Evolutionary conservation across 331 rosid species (phyloP), one percentile per base, ranked within the genome.

Genomic region (Quercus phellos): DNA sequence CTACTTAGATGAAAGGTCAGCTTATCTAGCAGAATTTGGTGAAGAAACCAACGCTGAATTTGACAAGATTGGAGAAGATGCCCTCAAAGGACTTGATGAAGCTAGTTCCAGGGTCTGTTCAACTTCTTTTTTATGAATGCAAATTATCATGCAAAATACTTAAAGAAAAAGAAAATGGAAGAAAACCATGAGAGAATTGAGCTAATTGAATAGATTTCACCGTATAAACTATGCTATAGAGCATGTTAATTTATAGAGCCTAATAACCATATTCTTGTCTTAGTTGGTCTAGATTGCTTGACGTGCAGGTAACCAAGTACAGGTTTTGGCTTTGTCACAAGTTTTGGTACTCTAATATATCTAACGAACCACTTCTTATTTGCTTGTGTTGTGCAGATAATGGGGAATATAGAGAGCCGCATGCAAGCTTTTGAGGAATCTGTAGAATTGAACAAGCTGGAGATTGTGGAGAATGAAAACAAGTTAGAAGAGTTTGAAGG

Each of bases 1-100:
- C 78, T 94, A 56, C 82, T 77, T 94, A 6, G 97, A 94, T 14
- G 98, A 94, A 77, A 91, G 87, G 68, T 91, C 99, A 13, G 90
- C 74, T 3, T 90, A 90, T 75, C 87, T 94, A 14, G 76, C 89
- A 17, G 88, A 92, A 70, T 92, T 92, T 38, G 96, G 91, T 2
- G 99, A 93, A 81, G 96, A 89, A 66, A 92, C 93, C 53, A 76
- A 78, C 7, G 93, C 93, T 0, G 97, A 95, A 69, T 79, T 94
- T 67, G 97, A 91, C 78, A 95, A 89, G 91, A 75, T 93, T 76
- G 93, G 91, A 51, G 97, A 91, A 84, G 93, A 91, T 50, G 98
- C 98, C 16, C 93, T 90, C 73, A 85, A 89, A 76, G 99, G 82
- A 61, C 87, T 95, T n/a, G 97, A 95, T 51, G 96, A 91, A 84